Evolutionary conservation across 768 basidiomycete species (phyloP).

Genomic region (Pluteus cervinus): DNA sequence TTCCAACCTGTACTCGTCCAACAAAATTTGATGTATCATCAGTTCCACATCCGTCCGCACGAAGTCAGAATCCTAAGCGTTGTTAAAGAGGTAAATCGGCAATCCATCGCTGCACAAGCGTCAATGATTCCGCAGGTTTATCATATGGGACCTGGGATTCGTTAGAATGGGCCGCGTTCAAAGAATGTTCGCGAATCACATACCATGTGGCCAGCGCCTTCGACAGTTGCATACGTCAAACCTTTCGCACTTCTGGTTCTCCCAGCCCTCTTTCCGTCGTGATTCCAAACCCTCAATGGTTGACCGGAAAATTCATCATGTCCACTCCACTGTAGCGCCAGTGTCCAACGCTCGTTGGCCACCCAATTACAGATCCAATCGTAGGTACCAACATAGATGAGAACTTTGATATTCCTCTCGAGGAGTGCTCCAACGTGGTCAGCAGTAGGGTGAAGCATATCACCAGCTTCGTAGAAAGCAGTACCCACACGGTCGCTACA

Average conservation of each 20-base stretch:
- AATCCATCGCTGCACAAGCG: slow-evolving; percentile 51
- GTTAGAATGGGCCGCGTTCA: slow-evolving; percentile 8
- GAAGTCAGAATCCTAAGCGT: no score
- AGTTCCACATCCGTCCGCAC: no score
- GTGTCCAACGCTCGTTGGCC: slow-evolving; percentile 69
- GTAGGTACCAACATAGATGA: slow-evolving; percentile 67
- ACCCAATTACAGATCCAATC: slow-evolving; percentile 78
- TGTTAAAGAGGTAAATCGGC: no score
- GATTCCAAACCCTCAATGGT: slow-evolving; percentile 52
- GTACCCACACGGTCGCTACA: slow-evolving; percentile 31
- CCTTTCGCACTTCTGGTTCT: slow-evolving; percentile 33
- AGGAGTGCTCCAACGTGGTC: slow-evolving; percentile 61
- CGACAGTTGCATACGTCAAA: slow-evolving; percentile 59
- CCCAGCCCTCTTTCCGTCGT: slow-evolving; percentile 40
- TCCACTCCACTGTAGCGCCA: slow-evolving; percentile 69
- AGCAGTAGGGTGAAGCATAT: slow-evolving; percentile 38
- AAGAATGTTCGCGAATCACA: slow-evolving; percentile 11
- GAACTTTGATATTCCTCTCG: slow-evolving; percentile 61
- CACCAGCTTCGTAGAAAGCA: slow-evolving; percentile 43
- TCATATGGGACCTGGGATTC: slow-evolving; percentile 47
- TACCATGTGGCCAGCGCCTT: slow-evolving; percentile 73
- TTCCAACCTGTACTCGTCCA: no score
- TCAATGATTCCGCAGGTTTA: slow-evolving; percentile 51
- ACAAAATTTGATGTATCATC: no score
- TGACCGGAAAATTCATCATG: slow-evolving; percentile 30